Percentiles rank a stretch among this genome's conserved stretches.
phyloP scores from a whole-genome alignment of 257 asterid species.

The Ocimum tenuiflorum region DNA sequence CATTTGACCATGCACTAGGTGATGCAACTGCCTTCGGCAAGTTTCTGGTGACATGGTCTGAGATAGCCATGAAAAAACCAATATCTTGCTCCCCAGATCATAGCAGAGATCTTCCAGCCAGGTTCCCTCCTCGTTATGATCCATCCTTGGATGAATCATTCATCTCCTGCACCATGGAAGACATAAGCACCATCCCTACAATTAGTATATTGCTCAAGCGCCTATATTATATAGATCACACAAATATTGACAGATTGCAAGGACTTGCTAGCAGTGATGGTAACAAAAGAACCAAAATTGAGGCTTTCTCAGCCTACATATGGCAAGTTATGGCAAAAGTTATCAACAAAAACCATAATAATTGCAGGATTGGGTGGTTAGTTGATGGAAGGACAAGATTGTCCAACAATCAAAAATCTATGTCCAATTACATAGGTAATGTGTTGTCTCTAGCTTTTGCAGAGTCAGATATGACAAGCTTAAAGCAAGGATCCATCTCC shows the following conservation, averaged over 20 bases:
- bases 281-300: conserved; percentile 40
- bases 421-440: conserved; percentile 45
- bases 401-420: conserved; percentile 3
- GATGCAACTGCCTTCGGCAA: conserved; percentile 50
- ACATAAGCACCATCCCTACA: conserved; percentile 32
- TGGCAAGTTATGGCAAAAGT: conserved; percentile 48
- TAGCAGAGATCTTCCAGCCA: conserved; percentile 28
- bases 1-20: conserved; percentile 59
- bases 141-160: conserved; percentile 39
- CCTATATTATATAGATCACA: conserved; percentile 30
- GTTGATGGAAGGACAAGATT: conserved; percentile 45
- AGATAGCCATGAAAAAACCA: conserved; percentile 30
- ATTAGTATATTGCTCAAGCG: conserved; percentile 32
- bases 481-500: conserved; percentile 28
- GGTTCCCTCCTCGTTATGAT: conserved; percentile 35
- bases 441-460: conserved; percentile 42
- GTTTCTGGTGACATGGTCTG: conserved; percentile 45
- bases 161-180: conserved; percentile 47
- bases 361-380: conserved; percentile 55
- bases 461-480: conserved; percentile 16
- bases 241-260: conserved; percentile 32
- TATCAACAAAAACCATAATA: conserved; percentile 17
- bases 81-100: conserved; percentile 39
- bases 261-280: conserved; percentile 25
- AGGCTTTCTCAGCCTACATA: conserved; percentile 46